Evolutionary conservation across 108 stramenopile species (phyloP), one percentile per base, ranked within the genome.

Genomic region (Fistulifera pelliculosa): DNA sequence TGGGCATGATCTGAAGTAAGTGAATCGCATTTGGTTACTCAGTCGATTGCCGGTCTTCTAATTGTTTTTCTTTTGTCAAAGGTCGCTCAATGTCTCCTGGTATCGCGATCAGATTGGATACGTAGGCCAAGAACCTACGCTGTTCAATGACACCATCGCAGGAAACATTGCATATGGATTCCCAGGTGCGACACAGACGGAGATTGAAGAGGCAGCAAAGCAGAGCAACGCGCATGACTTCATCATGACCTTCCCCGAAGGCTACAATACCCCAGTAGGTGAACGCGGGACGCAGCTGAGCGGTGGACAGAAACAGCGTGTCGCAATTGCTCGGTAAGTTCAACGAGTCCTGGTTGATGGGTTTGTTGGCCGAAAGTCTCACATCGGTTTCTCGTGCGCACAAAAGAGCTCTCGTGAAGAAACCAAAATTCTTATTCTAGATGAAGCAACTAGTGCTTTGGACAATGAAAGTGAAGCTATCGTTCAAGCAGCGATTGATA

Each of bases 401-500:
- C 14, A 41, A 14, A 19, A 22, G 93, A n/a, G 95, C 93, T 26
- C 60, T 96, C 28, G 69, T 90, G 13, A 78, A 79, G 58, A 74
- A 80, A 47, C 89, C 93, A 13, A 68, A 74, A 42, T 43, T 96
- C 70, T 96, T 0, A 66, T 96, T 6, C 73, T 96, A 6, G 95
- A 94, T 50, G 93, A 92, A 64, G 94, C 83, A 10, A 88, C 84
- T 4, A 60, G 14, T 48, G 95, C 91, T 3, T 69, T 94, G 2
- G 95, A 96, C 56, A 74, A 81, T 27, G 91, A 84, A 56, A 64
- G 60, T 14, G 95, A 96, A 59, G 53, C 62, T 23, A 58, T 89
- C 13, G 92, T 96, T 7, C 95, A 94, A 56, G 79, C 66, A 23
- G 92, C 95, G 10, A 50, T 96, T 21, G 87, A 94, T 65, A 60